A percentile compares a stretch with the other conserved stretches of the same genome.
These are phyloP conservation scores for Fraxinus paxiana DNA, from an alignment of 305 asterid species.

Conservation along the genomic window DNA sequence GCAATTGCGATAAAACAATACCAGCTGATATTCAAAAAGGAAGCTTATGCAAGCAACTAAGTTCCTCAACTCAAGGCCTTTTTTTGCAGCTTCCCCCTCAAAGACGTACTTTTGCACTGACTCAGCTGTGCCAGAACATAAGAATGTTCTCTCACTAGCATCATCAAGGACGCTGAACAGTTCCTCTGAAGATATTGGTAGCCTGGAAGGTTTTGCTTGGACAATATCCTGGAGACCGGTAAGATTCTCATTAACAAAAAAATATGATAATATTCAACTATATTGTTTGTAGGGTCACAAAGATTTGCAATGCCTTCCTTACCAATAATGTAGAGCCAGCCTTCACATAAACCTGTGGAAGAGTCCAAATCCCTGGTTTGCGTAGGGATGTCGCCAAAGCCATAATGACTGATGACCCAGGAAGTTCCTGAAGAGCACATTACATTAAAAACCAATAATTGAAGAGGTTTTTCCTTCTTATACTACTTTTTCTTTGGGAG, in stretches of 20 bases:
- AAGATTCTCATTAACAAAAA: slow-evolving; percentile 13
- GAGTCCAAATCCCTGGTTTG: slow-evolving; percentile 61
- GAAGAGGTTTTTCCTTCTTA: not conserved
- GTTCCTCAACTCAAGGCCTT: slow-evolving; percentile 71
- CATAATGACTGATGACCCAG: slow-evolving; percentile 56
- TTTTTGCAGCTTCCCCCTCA: slow-evolving; percentile 62
- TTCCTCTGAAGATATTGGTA: slow-evolving; percentile 67
- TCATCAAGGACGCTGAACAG: slow-evolving; percentile 82
- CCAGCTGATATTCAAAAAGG: slow-evolving; percentile 84
- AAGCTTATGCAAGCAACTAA: slow-evolving; percentile 75
- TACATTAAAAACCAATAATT: slow-evolving; percentile 16
- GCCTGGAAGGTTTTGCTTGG: slow-evolving; percentile 59
- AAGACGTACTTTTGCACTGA: slow-evolving; percentile 66
- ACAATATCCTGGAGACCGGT: slow-evolving; percentile 62
- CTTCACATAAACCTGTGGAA: slow-evolving; percentile 65
- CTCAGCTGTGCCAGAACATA: slow-evolving; percentile 89
- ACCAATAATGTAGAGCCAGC: slow-evolving; percentile 81
- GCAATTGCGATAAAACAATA: slow-evolving; percentile 29
- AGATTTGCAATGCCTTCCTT: slow-evolving; percentile 27
- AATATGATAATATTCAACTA: too few species aligned
- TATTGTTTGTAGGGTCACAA: slow-evolving; percentile 12
- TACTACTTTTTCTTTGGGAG: too few species aligned
- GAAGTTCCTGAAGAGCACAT: slow-evolving; percentile 52
- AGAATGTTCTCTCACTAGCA: slow-evolving; percentile 90
- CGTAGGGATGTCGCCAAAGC: slow-evolving; percentile 56